phyloP scores from a whole-genome alignment of 2,329 filamentous ascomycete species.

The Botrytis elliptica region DNA sequence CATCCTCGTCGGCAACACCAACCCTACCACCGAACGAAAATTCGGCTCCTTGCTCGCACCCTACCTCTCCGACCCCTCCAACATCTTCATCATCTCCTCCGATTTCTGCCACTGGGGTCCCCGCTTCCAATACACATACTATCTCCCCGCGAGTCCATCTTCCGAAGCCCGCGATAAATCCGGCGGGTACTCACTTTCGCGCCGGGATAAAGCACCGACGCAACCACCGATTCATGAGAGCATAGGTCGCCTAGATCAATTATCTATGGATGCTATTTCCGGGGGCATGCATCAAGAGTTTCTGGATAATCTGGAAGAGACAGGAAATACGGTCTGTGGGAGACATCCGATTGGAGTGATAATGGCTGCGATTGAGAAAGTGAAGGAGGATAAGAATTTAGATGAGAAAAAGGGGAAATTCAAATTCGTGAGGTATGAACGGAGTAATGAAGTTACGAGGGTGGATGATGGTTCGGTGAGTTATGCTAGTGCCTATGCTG shows the following conservation, averaged over 20 bases:
- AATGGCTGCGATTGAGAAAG: slow-evolving; percentile 79
- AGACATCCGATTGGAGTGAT: slow-evolving; percentile 90
- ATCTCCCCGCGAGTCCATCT: slow-evolving; percentile 58
- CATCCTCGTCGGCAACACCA: slow-evolving; percentile 79
- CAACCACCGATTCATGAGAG: slow-evolving; percentile 72
- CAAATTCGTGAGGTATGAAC: slow-evolving; percentile 80
- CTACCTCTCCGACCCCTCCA: slow-evolving; percentile 72
- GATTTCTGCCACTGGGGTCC: slow-evolving; percentile 97
- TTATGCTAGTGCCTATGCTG: slow-evolving; percentile 89
- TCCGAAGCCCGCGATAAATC: slow-evolving; percentile 25
- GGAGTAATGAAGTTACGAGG: slow-evolving; percentile 71
- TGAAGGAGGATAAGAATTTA: slow-evolving; percentile 42
- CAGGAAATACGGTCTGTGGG: slow-evolving; percentile 90
- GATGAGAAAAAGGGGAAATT: slow-evolving; percentile 45
- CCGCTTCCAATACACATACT: slow-evolving; percentile 81
- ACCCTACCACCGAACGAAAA: slow-evolving; percentile 60
- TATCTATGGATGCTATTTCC: slow-evolving; percentile 82
- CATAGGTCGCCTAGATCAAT: slow-evolving; percentile 75
- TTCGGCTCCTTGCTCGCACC: slow-evolving; percentile 72
- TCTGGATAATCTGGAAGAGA: slow-evolving; percentile 64
- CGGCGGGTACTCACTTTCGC: slow-evolving; percentile 36
- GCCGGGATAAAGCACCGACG: slow-evolving; percentile 39
- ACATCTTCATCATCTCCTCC: slow-evolving; percentile 84
- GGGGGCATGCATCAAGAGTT: slow-evolving; percentile 71
- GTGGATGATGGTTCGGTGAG: slow-evolving; percentile 82